Percentiles rank a stretch among this genome's conserved stretches.
phyloP scores from a whole-genome alignment of 148 eudicot species.

The Linanthus parryae region DNA sequence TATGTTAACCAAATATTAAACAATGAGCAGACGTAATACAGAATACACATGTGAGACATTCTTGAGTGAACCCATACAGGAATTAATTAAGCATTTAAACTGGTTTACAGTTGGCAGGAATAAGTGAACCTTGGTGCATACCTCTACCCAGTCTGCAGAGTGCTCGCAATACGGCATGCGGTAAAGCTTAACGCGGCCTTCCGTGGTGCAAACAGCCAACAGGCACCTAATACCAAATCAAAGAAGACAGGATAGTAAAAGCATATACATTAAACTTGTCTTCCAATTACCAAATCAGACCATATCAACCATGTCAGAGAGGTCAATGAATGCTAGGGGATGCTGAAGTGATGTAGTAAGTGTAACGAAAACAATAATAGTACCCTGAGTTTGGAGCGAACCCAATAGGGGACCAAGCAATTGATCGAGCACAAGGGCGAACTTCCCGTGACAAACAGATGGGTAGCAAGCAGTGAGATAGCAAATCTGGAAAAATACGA shows the following conservation, averaged over 20 bases:
- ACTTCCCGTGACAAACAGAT: conserved; percentile 55
- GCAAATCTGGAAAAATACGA: conserved; percentile 44
- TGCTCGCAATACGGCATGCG: conserved; percentile 72
- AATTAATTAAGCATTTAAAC: too few species aligned
- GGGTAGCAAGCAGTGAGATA: conserved; percentile 58
- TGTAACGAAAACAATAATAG: not conserved
- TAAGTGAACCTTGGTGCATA: conserved; percentile 21
- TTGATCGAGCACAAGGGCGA: conserved; percentile 69
- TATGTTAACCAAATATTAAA: too few species aligned
- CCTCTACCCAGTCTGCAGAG: conserved; percentile 90
- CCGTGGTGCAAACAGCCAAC: conserved; percentile 86
- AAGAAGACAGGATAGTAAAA: not conserved
- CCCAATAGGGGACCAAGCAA: conserved; percentile 88
- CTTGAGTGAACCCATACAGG: too few species aligned
- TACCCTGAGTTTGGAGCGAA: conserved; percentile 72
- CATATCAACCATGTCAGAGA: conserved; percentile 2
- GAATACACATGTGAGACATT: not conserved
- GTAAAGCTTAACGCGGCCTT: conserved; percentile 76
- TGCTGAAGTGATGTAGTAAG: not conserved
- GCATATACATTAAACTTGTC: not conserved
- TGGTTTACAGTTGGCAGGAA: not conserved
- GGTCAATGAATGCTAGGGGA: not conserved
- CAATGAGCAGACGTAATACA: not conserved
- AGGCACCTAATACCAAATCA: conserved; percentile 51
- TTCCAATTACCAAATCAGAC: too few species aligned